Evolutionary conservation across 2,329 filamentous ascomycete species (phyloP), one percentile per base, ranked within the genome.

Genomic region (Teratosphaeriaceae sp.): DNA sequence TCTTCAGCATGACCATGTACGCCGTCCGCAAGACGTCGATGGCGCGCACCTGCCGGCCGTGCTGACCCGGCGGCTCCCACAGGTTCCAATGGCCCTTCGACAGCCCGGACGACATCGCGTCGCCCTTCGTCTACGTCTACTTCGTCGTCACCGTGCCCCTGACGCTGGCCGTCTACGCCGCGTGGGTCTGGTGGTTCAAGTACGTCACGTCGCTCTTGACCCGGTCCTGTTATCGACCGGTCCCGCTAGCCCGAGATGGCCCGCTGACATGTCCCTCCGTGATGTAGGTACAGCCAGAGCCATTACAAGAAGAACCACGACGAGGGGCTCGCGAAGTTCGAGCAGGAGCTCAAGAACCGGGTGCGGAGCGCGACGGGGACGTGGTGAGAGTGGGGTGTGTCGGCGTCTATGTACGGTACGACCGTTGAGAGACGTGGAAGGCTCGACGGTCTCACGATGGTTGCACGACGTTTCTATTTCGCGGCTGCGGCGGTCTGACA

Each of bases 61-160:
- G 35, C 35, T 38, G 8, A 36, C 12, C 18, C 11, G 8, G 13
- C 35, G n/a, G 9, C 15, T 20, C 6, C 22, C 8, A 24, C 20
- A 38, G 35, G 20, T 52, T 52, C 26, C 40, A 50, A 21, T 52
- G 49, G 49, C 35, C 44, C 5, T 38, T 43, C 18, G 20, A 23
- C 7, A 18, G 44, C 31, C 52, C 50, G 15, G 45, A 55, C 20
- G 42, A 38, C 2, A 48, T 62, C 15, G 57, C 54, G 3, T 61
- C 59, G 24, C 56, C 56, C 2, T 59, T 57, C 39, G 19, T 61
- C 1, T 62, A 53, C 34, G 46, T 62, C 9, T 62, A 55, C 46
- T 62, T 62, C 40, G 59, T 53, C 29, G 51, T 60, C 16, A 62
- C 59, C 2, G 49, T 62, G 13, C 59, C 59, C 4, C 47, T 62